Evolutionary conservation across 192 early-diverging fungal genomes (phyloP), one percentile per base, ranked within the genome.

Genomic region (Thamnidium elegans): DNA sequence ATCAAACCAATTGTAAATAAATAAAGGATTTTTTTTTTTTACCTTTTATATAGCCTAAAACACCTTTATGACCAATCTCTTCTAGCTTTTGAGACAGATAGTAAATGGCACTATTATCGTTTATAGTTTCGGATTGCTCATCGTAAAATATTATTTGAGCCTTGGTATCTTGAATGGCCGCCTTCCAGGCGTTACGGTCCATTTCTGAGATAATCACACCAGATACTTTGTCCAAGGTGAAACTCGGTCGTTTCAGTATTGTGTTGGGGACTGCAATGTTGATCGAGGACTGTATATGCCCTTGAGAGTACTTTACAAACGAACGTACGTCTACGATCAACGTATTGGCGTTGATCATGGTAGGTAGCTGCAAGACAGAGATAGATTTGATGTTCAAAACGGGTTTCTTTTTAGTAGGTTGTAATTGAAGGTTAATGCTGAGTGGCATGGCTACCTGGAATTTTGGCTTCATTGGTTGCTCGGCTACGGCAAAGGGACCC

Each of bases 61-160:
- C 67, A 10, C 79, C 80, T 21, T 67, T 76, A 30, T 62, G 80
- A 19, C 70, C 83, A 61, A 85, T 80, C 9, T 66, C 59, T 59
- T 76, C 78, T 15, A 91, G 80, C 67, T 91, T 91, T 55, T 80
- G 74, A 36, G 74, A 74, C 19, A 91, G 51, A 62, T 86, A 68
- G 32, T 75, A 69, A 13, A 80, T 63, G 21, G 79, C 69, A 23
- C 81, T 70, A 32, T 78, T 76, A 21, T 84, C 83, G 8, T 79
- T 62, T 8, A 81, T 67, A 0, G 65, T 55, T 10, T 82, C 75
- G 8, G 81, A 69, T 3, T 82, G 75, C 32, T 78, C 79, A 66
- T 91, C 90, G 66, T 89, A 90, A 15, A 93, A 66, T 8, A 87
- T 76, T 54, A 93, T 86, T 69, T 81, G 80, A n/a, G 81, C 72